Conservation (phyloP, 202 grass and related monocot species). For the Schoenoplectus triqueter region DNA sequence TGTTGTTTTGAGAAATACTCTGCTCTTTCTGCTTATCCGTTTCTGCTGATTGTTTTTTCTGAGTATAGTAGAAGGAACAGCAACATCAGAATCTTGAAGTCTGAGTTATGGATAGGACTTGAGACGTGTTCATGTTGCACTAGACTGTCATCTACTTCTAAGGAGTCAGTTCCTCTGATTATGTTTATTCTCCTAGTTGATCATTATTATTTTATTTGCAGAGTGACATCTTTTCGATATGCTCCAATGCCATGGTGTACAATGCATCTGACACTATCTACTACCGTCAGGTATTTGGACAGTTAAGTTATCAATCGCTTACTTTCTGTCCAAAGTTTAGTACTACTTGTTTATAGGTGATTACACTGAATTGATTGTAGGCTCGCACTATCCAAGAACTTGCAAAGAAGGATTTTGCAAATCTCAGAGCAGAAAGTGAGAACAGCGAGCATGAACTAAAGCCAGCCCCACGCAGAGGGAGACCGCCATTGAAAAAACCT, state of each 20-base stretch:
- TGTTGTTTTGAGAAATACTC: too few species aligned
- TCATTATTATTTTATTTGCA: constrained; percentile 42
- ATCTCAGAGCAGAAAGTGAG: constrained; percentile 89
- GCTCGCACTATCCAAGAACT: constrained; percentile 91
- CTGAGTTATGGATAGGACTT: background rate
- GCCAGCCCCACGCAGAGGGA: constrained; percentile 64
- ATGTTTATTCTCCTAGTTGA: constrained; percentile 12
- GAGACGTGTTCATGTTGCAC: background rate
- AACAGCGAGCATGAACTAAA: constrained; percentile 74
- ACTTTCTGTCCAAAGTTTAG: background rate
- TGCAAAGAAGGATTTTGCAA: constrained; percentile 95
- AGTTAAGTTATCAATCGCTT: constrained; percentile 31
- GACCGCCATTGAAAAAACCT: constrained; percentile 78
- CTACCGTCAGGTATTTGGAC: constrained; percentile 70
- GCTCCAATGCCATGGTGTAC: constrained; percentile 94
- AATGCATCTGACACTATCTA: constrained; percentile 93
- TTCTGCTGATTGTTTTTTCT: too few species aligned
- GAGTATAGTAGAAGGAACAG: too few species aligned
- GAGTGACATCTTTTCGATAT: constrained; percentile 86
- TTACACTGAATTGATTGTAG: constrained; percentile 31
- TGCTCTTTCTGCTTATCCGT: too few species aligned
- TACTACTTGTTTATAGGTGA: too few species aligned
- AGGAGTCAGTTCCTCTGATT: background rate
- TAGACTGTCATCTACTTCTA: background rate
- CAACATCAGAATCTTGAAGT: too few species aligned